Base-by-base conservation (phyloP, 495 filamentous ascomycete species). In the Daldinia loculata region DNA sequence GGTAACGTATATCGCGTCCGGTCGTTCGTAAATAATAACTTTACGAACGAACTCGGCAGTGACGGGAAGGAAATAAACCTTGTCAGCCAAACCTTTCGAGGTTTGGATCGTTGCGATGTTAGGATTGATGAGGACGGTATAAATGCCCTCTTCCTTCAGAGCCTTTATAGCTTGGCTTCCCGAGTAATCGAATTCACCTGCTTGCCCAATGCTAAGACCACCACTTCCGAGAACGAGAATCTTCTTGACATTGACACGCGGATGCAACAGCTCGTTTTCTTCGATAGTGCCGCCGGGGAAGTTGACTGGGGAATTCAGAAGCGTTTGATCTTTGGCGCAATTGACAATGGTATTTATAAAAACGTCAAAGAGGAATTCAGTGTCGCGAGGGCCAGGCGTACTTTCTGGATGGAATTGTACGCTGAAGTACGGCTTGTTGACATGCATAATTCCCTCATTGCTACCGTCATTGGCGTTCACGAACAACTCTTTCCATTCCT, bases 21-120 rank as follows among this genome's bases (percentile, higher is more conserved):
- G 95, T 56, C 89, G 87, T 81, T 99, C 95, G 63, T 92, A 87
- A 76, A 94, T 84, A 71, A 99, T 98, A 61, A 99, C 95, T 81
- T 98, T 95, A 70, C 93, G 94, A 52, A 99, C 95, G 74, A 98
- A 99, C 79, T 98, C 94, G 43, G 94, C 92, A 27, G 94, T 99
- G 53, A 99, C 95, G 9, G 95, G 95, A 2, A 98, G 89, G 84
- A 98, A 99, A 83, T 98, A 99, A 63, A 99, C 93, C 80, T 98
- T 95, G 74, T 99, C 95, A 9, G 95, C 95, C 56, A 99, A 87
- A 70, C 97, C 97, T 83, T 97, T 96, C 26, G 97, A 95, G 38
- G 95, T 99, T 80, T 99, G 95, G 75, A 99, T 99, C 29, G 95
- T 99, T 39, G 95, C 95, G 73, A 99, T 99, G 79, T 99, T 99